phyloP scores from a whole-genome alignment of 768 basidiomycete genomes.

The Chalciporus chontae region DNA sequence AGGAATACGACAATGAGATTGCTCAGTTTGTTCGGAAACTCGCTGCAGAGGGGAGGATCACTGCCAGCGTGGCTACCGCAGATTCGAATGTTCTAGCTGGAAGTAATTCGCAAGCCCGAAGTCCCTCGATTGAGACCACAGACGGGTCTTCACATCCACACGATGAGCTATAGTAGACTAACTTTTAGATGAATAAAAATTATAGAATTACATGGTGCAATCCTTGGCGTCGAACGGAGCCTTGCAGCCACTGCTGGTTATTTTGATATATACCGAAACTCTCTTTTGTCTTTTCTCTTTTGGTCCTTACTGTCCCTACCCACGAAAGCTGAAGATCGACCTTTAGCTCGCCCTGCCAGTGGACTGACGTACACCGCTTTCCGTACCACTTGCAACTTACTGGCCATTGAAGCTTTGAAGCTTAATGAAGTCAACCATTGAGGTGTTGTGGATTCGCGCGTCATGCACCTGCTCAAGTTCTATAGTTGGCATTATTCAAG shows the following conservation, averaged over 20 bases:
- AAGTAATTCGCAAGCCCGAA: conserved; percentile 31
- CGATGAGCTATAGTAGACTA: conserved; percentile 20
- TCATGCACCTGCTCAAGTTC: no score
- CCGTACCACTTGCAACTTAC: no score
- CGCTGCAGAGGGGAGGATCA: conserved; percentile 66
- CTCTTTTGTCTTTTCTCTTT: no score
- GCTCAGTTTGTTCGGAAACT: conserved; percentile 74
- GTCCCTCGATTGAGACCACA: background rate
- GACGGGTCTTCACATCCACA: conserved; percentile 1
- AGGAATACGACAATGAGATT: conserved; percentile 89
- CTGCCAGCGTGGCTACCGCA: conserved; percentile 61
- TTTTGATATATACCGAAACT: background rate
- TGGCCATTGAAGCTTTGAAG: no score
- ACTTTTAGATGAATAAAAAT: background rate
- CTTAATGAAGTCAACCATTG: no score
- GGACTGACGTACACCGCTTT: no score
- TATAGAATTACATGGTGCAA: background rate
- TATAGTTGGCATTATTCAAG: no score
- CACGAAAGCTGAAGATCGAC: no score
- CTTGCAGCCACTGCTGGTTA: background rate
- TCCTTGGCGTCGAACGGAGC: no score
- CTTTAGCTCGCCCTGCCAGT: no score
- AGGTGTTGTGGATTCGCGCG: no score
- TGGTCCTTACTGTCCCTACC: no score
- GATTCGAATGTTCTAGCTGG: conserved; percentile 67